phyloP scores from a whole-genome alignment of 2,329 filamentous ascomycete genomes.

The Cladosporium sp. region DNA sequence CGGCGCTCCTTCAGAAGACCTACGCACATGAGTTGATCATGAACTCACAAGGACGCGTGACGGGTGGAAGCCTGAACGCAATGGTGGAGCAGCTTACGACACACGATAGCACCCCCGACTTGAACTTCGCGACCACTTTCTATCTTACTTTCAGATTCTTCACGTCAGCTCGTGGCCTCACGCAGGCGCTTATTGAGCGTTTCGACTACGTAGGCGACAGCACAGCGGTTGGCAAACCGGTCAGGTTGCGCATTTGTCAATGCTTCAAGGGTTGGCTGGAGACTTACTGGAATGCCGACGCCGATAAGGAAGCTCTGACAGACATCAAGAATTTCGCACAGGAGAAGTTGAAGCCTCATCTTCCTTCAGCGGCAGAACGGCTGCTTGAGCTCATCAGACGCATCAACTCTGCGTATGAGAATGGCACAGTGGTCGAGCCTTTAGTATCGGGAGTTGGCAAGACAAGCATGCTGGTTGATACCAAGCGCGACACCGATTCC shows the following conservation, averaged over 20 bases:
- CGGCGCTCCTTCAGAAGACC: constrained; percentile 82
- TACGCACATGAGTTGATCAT: constrained; percentile 87
- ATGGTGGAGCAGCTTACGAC: constrained; percentile 92
- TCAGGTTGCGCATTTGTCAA: constrained; percentile 89
- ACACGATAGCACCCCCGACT: constrained; percentile 87
- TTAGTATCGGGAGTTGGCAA: constrained; percentile 87
- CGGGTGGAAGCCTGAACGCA: constrained; percentile 82
- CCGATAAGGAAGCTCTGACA: constrained; percentile 70
- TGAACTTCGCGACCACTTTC: constrained; percentile 88
- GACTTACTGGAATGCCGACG: constrained; percentile 84
- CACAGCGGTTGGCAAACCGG: constrained; percentile 68
- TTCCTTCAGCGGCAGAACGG: constrained; percentile 76
- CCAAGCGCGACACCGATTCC: constrained; percentile 39
- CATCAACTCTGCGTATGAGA: constrained; percentile 60
- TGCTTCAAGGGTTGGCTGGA: constrained; percentile 97
- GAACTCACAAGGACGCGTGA: constrained; percentile 93
- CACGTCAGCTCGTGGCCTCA: constrained; percentile 73
- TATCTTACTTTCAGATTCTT: constrained; percentile 96
- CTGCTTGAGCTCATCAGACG: constrained; percentile 75
- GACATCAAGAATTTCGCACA: constrained; percentile 78
- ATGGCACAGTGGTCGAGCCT: constrained; percentile 22
- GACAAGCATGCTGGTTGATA: constrained; percentile 69
- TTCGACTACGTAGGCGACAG: constrained; percentile 88
- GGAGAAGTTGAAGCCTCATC: constrained; percentile 60
- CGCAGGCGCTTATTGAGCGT: constrained; percentile 77